phyloP scores from a whole-genome alignment of 2,329 filamentous ascomycete species.

The Monosporascus sp. region DNA sequence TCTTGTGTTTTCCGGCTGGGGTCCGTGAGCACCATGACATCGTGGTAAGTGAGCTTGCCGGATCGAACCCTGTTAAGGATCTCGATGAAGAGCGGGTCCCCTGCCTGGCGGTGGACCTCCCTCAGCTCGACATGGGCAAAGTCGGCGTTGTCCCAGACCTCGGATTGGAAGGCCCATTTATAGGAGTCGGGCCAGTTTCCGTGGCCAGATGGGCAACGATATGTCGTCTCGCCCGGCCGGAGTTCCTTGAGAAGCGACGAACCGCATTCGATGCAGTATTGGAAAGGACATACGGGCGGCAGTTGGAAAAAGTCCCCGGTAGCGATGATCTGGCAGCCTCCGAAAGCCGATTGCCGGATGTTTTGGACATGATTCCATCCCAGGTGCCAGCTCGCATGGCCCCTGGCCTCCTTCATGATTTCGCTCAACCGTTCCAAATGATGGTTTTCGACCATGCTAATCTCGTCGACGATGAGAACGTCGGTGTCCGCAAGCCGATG shows the following conservation, averaged over 20 bases:
- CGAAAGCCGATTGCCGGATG: constrained; percentile 15
- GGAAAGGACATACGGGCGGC: constrained; percentile 48
- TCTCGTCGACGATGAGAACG: constrained; percentile 59
- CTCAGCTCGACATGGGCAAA: constrained; percentile 44
- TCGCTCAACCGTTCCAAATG: constrained; percentile 46
- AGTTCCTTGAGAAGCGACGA: constrained; percentile 17
- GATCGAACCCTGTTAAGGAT: constrained; percentile 46
- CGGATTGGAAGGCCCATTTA: constrained; percentile 52
- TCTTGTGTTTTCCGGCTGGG: constrained; percentile 27
- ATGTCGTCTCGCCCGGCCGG: constrained; percentile 3
- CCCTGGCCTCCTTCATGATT: constrained; percentile 34
- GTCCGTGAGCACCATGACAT: constrained; percentile 34
- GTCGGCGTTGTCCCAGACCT: constrained; percentile 43
- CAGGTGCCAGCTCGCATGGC: too few species aligned
- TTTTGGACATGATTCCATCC: too few species aligned
- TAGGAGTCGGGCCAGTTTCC: constrained; percentile 35
- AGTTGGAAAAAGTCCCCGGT: constrained; percentile 54
- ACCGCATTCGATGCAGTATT: constrained; percentile 39
- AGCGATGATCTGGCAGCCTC: constrained; percentile 44
- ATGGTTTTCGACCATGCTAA: constrained; percentile 57
- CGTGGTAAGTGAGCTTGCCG: constrained; percentile 30
- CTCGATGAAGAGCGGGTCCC: constrained; percentile 41
- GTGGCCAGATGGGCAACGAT: constrained; percentile 23
- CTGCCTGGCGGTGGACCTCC: constrained; percentile 45
- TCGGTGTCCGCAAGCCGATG: constrained; percentile 36